Conservation (phyloP, 768 basidiomycete genomes). For the Amylocystis lapponica region DNA sequence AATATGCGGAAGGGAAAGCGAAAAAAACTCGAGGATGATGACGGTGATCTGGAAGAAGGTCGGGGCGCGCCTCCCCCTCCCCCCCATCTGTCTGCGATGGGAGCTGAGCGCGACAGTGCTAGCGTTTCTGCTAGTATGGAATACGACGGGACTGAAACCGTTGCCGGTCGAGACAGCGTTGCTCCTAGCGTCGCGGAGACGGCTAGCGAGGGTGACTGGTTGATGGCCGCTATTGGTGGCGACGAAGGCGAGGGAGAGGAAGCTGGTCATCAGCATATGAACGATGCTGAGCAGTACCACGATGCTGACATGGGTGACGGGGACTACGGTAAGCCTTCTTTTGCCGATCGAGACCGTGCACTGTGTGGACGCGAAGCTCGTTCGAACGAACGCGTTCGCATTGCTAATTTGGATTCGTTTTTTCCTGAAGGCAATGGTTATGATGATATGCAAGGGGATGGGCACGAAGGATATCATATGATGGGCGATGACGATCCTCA, state of each 20-base stretch:
- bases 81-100: slow-evolving; percentile 33
- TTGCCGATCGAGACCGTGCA: slow-evolving; percentile 16
- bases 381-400: slow-evolving; percentile 38
- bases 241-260: slow-evolving; percentile 29
- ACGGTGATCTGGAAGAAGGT: slow-evolving; percentile 71
- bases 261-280: slow-evolving; percentile 14
- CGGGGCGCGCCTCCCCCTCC: slow-evolving; percentile 66
- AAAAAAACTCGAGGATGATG: slow-evolving; percentile 87
- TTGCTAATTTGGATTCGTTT: slow-evolving; percentile 56
- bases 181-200: slow-evolving; percentile 62
- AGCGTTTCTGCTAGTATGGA: slow-evolving; percentile 47
- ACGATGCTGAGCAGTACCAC: slow-evolving; percentile 16
- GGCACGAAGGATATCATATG: slow-evolving; percentile 15
- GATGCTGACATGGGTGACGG: slow-evolving; percentile 21
- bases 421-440: slow-evolving; percentile 40
- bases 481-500: slow-evolving; percentile 19
- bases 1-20: slow-evolving; percentile 74
- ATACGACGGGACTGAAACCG: slow-evolving; percentile 19
- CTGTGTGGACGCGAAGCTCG: slow-evolving; percentile 23
- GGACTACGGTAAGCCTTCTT: slow-evolving; percentile 29
- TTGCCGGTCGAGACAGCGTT: slow-evolving; percentile 51
- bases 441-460: slow-evolving; percentile 26
- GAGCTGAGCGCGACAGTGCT: slow-evolving; percentile 44
- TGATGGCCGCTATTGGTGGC: slow-evolving; percentile 83
- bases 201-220: slow-evolving; percentile 76